These are phyloP conservation scores for Serendipita sp. DNA, from an alignment of 768 basidiomycete genomes.

Conservation along the genomic window DNA sequence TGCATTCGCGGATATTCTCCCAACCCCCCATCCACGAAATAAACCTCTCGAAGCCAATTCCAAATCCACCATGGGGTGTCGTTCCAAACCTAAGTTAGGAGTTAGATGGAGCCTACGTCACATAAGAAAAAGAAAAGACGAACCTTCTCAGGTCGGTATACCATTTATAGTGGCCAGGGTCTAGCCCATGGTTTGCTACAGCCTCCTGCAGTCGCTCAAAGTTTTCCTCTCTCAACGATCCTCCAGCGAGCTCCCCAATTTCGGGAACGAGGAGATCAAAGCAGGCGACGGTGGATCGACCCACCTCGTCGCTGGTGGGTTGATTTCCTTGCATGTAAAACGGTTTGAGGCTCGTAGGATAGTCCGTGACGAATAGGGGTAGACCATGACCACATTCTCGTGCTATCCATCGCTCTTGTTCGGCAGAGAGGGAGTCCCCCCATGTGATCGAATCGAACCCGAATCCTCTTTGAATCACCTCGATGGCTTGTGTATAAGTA, in stretches of 20 bases:
- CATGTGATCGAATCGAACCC: slow-evolving; percentile 28
- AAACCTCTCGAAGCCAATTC: slow-evolving; percentile 87
- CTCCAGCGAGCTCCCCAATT: slow-evolving; percentile 82
- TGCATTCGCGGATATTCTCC: slow-evolving; percentile 84
- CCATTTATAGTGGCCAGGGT: slow-evolving; percentile 27
- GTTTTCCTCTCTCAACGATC: slow-evolving; percentile 51
- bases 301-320: slow-evolving; percentile 14
- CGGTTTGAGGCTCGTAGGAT: slow-evolving; percentile 70
- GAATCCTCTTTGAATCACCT: slow-evolving; percentile 29
- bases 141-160: slow-evolving; percentile 17
- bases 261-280: slow-evolving; percentile 86
- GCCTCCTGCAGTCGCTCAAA: slow-evolving; percentile 14
- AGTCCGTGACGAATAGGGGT: slow-evolving; percentile 86
- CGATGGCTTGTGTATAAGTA: slow-evolving; percentile 63
- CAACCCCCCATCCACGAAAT: slow-evolving; percentile 76
- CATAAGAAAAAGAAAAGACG: slow-evolving; percentile 18
- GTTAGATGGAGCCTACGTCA: neutral
- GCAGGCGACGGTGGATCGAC: slow-evolving; percentile 59
- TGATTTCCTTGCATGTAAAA: slow-evolving; percentile 87
- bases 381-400: slow-evolving; percentile 40
- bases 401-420: slow-evolving; percentile 87
- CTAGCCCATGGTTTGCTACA: slow-evolving; percentile 28
- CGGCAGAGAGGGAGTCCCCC: slow-evolving; percentile 64
- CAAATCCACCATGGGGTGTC: slow-evolving; percentile 89
- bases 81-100: slow-evolving; percentile 42